Evolutionary conservation across 192 early-diverging fungal species (phyloP), one percentile per base, ranked within the genome.

Genomic region (Podila epicladia): DNA sequence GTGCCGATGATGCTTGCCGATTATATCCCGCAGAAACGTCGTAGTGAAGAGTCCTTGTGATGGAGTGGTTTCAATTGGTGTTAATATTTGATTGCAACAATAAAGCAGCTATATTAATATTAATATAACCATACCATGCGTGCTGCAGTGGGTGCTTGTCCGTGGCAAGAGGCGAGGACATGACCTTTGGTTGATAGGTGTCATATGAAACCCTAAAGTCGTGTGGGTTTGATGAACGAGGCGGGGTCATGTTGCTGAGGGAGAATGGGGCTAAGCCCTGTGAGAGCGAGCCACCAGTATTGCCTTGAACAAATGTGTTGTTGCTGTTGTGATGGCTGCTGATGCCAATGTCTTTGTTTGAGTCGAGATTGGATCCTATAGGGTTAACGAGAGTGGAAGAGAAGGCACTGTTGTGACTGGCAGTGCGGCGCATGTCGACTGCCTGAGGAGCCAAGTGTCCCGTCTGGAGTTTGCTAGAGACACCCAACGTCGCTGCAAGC

Each of bases 81-180:
- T 45, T 45, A 45, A 45, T 45, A 45, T 15, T 2, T 45, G 41
- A 45, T 41, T 38, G 20, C 22, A 64, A 41, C 13, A 26, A 71
- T 1, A 55, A 22, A 53, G 17, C 15, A 45, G 12, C 41, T 17
- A 17, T 12, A 65, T 33, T 15, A 33, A 64, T 24, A 5, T 6
- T 58, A 64, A n/a, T 20, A 26, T 38, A 32, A 62, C 29, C 75
- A 32, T 67, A 79, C 84, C 84, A 85, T 6, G 79, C 28, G 38
- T 85, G 84, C 38, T 85, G 84, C 32, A 85, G 69, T 20, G 84
- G 84, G 65, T 85, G 75, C 20, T 59, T 73, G 4, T 13, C 50
- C 17, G 38, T 51, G 1, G n/a, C 15, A 9, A 57, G 57, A 5
- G 75, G 71, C 12, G 69, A 31, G 2, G 33, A n/a, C 20, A 65